Evolutionary conservation across 163 green algal species (phyloP), one percentile per base, ranked within the genome.

Genomic region (Scenedesmus sp.): DNA sequence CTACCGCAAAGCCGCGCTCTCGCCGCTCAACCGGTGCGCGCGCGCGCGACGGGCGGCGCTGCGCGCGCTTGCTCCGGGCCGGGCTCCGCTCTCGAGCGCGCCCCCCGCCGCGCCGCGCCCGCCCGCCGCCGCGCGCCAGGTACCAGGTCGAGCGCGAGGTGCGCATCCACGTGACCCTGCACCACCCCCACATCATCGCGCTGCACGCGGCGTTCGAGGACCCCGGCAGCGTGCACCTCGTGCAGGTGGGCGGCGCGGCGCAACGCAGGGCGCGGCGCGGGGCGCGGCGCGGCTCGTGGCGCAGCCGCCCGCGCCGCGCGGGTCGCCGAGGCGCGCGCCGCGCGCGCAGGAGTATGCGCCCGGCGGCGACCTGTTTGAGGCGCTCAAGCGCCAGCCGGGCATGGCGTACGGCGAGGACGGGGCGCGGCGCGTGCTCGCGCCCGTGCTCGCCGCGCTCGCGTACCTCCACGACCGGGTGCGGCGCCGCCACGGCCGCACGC

Each of bases 71-170:
- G n/a, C n/a, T n/a, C n/a, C n/a, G n/a, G n/a, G n/a, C n/a, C n/a
- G n/a, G n/a, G n/a, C 18, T 24, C 18, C 58, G 15, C 58, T 42
- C n/a, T 18, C n/a, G n/a, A n/a, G n/a, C n/a, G n/a, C n/a, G n/a
- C n/a, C n/a, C n/a, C n/a, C n/a, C n/a, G n/a, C n/a, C 15, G 13
- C 31, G 14, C 7, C 58, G 29, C 29, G 31, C 31, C 9, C 31
- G 24, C 5, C 31, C 80, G n/a, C n/a, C n/a, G n/a, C n/a, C n/a
- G n/a, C n/a, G n/a, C n/a, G n/a, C n/a, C n/a, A 90, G 85, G 65
- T 84, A 78, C 28, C 85, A 96, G 74, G 91, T 96, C 56, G 87
- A 94, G 77, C 86, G 93, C 5, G 93, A 97, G 84, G 91, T 97
- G 33, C 75, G 81, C 18, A 86, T 96, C 42, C 92, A 96, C 80